Evolutionary conservation across 2,329 filamentous ascomycete species (phyloP).

Genomic region (Beauveria sp.): DNA sequence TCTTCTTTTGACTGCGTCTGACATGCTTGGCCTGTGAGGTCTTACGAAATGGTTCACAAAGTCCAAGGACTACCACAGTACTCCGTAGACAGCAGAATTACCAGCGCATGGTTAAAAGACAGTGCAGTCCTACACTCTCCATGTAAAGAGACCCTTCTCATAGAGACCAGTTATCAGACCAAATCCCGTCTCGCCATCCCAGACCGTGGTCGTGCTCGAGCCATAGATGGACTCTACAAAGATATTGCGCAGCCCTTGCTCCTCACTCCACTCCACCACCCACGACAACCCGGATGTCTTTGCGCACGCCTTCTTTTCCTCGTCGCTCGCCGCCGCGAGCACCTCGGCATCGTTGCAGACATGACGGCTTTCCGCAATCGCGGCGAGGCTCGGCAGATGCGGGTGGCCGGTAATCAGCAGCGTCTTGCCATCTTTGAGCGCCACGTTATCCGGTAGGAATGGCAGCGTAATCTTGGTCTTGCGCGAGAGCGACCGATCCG

Average conservation of each 20-base stretch:
- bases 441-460: slow-evolving; percentile 35
- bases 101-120: too few species aligned
- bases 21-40: too few species aligned
- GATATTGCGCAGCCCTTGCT: slow-evolving; percentile 23
- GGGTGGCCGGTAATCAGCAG: slow-evolving; percentile 35
- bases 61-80: too few species aligned
- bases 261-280: slow-evolving; percentile 29
- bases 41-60: too few species aligned
- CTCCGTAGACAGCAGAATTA: too few species aligned
- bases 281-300: slow-evolving; percentile 18
- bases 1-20: too few species aligned
- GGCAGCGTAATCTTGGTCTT: slow-evolving; percentile 17
- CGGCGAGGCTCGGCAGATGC: slow-evolving; percentile 24
- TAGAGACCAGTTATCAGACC: slow-evolving; percentile 32
- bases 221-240: slow-evolving; percentile 28
- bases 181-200: slow-evolving; percentile 21
- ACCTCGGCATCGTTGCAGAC: slow-evolving; percentile 26
- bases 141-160: slow-evolving; percentile 26
- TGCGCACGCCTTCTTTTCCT: slow-evolving; percentile 12
- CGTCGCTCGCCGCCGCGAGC: slow-evolving; percentile 17
- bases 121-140: slow-evolving; percentile 15
- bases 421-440: slow-evolving; percentile 19
- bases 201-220: slow-evolving; percentile 25
- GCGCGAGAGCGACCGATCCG: neutral
- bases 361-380: slow-evolving; percentile 25